A percentile compares a stretch with the other conserved stretches of the same genome.
phyloP scores from a whole-genome alignment of 257 asterid genomes.

The Salvia rosmarinus region DNA sequence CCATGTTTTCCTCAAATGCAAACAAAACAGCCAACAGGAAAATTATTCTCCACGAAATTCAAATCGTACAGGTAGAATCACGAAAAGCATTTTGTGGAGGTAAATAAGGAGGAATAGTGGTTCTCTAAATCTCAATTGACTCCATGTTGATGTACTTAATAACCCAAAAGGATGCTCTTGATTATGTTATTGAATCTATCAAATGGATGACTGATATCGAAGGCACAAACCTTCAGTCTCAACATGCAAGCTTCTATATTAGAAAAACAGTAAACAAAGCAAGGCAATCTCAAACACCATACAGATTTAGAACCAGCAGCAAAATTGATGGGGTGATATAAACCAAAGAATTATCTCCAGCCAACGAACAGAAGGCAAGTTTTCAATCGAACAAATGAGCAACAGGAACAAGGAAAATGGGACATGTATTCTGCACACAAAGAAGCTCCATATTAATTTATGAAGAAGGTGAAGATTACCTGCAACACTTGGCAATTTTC shows the following conservation, averaged over 20 bases:
- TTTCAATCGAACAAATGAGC: neutral
- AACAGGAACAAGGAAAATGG: neutral
- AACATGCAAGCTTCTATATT: too few species aligned
- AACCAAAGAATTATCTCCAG: too few species aligned
- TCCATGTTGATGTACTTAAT: neutral
- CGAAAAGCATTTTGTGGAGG: neutral
- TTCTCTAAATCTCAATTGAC: too few species aligned
- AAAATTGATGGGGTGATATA: too few species aligned
- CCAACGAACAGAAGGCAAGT: neutral
- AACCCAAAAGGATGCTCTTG: neutral
- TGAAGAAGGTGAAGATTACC: conserved; percentile 48
- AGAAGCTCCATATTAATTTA: neutral
- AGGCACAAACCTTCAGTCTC: too few species aligned
- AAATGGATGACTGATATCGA: too few species aligned
- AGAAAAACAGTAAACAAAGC: too few species aligned
- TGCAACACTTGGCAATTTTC: conserved; percentile 95
- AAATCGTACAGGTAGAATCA: conserved; percentile 3
- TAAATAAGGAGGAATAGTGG: neutral
- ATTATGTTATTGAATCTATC: neutral
- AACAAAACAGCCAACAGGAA: conserved; percentile 6
- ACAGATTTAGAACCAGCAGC: too few species aligned
- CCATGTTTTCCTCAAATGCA: conserved; percentile 23
- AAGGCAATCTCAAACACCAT: too few species aligned
- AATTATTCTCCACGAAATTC: conserved; percentile 18
- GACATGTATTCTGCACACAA: neutral